phyloP scores from a whole-genome alignment of 139 green algal species.

The Chlamydomonas incerta region DNA sequence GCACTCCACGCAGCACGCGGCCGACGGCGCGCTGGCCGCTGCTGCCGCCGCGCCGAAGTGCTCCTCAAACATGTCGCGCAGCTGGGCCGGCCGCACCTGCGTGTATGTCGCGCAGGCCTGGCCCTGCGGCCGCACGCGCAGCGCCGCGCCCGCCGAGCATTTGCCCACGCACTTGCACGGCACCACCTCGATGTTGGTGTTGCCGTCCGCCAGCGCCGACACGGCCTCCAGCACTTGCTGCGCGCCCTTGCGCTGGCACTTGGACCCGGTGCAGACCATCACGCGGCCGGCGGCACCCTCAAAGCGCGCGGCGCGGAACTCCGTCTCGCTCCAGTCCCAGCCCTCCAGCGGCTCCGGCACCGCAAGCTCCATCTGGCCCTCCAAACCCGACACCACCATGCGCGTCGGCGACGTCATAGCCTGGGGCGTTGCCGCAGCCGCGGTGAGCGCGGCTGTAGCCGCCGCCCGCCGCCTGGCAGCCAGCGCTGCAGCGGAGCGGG shows the following conservation, averaged over 20 bases:
- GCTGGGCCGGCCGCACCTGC: conserved; percentile 29
- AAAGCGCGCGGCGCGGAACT: conserved; percentile 18
- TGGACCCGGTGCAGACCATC: conserved; percentile 36
- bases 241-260: conserved; percentile 41
- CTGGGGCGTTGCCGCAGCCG: too few species aligned
- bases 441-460: neutral
- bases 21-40: neutral
- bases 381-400: conserved; percentile 1
- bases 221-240: conserved; percentile 41
- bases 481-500: neutral
- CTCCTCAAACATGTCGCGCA: conserved; percentile 23
- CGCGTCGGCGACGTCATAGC: too few species aligned
- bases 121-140: conserved; percentile 39
- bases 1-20: conserved; percentile 25
- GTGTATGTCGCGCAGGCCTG: conserved; percentile 36
- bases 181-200: conserved; percentile 47
- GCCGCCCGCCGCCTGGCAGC: neutral
- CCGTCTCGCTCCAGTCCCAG: conserved; percentile 29
- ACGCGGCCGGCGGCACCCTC: conserved; percentile 28
- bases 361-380: neutral
- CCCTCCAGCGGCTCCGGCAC: neutral
- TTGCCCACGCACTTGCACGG: conserved; percentile 60
- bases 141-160: conserved; percentile 47
- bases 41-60: neutral
- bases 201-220: conserved; percentile 32